Evolutionary conservation across 345 rosid genomes (phyloP), one percentile per base, ranked within the genome.

Genomic region (Arabis hirsuta): DNA sequence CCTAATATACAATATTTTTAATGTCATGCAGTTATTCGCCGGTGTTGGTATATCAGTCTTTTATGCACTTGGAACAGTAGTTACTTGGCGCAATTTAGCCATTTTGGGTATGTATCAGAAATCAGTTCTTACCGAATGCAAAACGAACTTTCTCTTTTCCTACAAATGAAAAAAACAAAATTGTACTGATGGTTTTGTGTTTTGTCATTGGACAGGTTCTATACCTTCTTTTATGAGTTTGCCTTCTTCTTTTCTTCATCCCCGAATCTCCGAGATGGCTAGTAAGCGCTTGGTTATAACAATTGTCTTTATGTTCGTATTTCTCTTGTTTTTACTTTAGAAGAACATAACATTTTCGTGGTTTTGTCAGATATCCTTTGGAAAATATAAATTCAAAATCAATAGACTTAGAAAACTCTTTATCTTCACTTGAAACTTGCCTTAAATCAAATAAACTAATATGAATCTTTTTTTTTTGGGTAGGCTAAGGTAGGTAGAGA

Each of bases 181-280:
- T 31, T 29, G 7, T 45, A 29, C 36, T 43, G 46, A 47, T 71
- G 38, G 12, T 20, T 65, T 14, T 51, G 32, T 32, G 47, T 42
- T 72, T 19, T 54, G 47, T 16, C 7, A 5, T 24, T 45, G 34
- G 51, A 65, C 46, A 77, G 80, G 76, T 12, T 29, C 76, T 42
- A 5, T 77, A 52, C 76, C 73, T 50, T 65, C 38, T 4, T 45
- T 77, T 6, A 7, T 77, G 38, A 10, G 1, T 51, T 13, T 77
- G n/a, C 80, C 76, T 71, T 71, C 80, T 77, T 50, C 76, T 77
- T 65, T 77, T 77, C 52, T 71, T 65, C 73, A 26, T 77, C 26
- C 80, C 76, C 0, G 76, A 77, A 65, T 77, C 80, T 71, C 80
- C 76, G 42, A 57, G 76, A 77, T 77, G 80, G 75, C 80, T 69